Conservation (phyloP, 2,329 filamentous ascomycete genomes). For the Gliomastix tumulicola region DNA sequence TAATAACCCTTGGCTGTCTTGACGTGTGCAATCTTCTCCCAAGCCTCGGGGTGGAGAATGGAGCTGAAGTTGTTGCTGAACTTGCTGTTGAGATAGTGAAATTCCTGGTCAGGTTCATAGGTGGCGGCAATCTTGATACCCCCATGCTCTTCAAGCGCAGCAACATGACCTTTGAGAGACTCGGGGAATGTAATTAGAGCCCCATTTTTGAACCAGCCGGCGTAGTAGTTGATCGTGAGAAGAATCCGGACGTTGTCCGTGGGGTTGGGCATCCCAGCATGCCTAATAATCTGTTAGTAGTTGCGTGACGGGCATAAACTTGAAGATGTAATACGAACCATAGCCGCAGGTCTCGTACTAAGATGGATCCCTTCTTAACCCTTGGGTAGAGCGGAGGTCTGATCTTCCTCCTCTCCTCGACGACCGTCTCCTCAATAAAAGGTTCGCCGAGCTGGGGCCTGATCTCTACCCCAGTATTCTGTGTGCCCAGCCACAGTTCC, state of each 20-base stretch:
- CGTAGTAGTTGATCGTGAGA: slow-evolving; percentile 10
- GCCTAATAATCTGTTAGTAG: background rate
- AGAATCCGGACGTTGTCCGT: slow-evolving; percentile 8
- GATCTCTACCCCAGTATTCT: slow-evolving; percentile 4
- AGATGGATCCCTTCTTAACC: slow-evolving; percentile 9
- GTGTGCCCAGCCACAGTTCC: slow-evolving; percentile 10
- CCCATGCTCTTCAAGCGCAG: slow-evolving; percentile 5
- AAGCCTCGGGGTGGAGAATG: slow-evolving; percentile 7
- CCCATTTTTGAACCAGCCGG: slow-evolving; percentile 7
- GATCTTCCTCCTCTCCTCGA: slow-evolving; percentile 5
- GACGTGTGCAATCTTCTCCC: slow-evolving; percentile 9
- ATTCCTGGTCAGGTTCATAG: slow-evolving; percentile 10
- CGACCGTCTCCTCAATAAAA: slow-evolving; percentile 1
- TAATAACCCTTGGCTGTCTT: slow-evolving; percentile 6
- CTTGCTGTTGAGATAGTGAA: slow-evolving; percentile 13
- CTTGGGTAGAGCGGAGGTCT: slow-evolving; percentile 4
- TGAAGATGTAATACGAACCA: slow-evolving; percentile 7
- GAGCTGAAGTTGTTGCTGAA: slow-evolving; percentile 17
- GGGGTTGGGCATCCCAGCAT: slow-evolving; percentile 10
- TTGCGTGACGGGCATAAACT: background rate
- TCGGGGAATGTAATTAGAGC: slow-evolving; percentile 5
- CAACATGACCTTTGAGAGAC: slow-evolving; percentile 4
- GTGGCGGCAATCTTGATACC: slow-evolving; percentile 6
- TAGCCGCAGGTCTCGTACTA: slow-evolving; percentile 10
- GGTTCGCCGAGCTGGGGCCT: slow-evolving; percentile 4